phyloP scores from a whole-genome alignment of 139 green algal species.

The Chlamydomonas incerta region DNA sequence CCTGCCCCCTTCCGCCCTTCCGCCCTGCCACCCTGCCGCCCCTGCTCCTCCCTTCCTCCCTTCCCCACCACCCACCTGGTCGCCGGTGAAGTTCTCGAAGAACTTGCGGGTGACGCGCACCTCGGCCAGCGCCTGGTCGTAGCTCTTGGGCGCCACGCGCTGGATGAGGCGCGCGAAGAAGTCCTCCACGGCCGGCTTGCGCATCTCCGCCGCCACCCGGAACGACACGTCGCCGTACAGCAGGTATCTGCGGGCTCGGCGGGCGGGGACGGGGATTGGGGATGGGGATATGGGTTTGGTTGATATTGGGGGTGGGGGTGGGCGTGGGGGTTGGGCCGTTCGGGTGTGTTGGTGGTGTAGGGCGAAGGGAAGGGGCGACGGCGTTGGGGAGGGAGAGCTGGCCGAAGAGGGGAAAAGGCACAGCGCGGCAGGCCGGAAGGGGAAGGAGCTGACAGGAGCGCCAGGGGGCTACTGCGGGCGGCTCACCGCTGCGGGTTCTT shows the following conservation, averaged over 20 bases:
- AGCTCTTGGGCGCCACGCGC: constrained; percentile 89
- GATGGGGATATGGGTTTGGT: neutral
- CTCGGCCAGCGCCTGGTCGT: constrained; percentile 87
- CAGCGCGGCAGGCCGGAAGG: too few species aligned
- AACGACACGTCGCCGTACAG: constrained; percentile 90
- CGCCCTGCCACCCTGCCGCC: too few species aligned
- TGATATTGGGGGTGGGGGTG: too few species aligned
- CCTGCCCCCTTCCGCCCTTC: too few species aligned
- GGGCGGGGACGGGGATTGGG: neutral
- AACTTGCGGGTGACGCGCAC: constrained; percentile 91
- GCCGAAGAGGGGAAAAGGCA: too few species aligned
- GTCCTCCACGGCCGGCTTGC: constrained; percentile 73
- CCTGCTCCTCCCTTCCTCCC: too few species aligned
- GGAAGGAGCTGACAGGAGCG: too few species aligned
- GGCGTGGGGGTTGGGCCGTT: too few species aligned
- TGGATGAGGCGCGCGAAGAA: constrained; percentile 95
- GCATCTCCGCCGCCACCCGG: constrained; percentile 79
- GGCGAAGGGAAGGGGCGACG: too few species aligned
- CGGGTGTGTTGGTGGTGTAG: too few species aligned
- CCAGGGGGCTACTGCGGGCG: too few species aligned
- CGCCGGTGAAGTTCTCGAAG: constrained; percentile 96
- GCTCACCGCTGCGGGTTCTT: constrained; percentile 76
- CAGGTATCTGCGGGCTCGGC: constrained; percentile 84
- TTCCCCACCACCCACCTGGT: constrained; percentile 94
- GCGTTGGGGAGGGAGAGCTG: too few species aligned